These are phyloP conservation scores for Penicillium sp. DNA, from an alignment of 2,329 filamentous ascomycete species.

Conservation along the genomic window DNA sequence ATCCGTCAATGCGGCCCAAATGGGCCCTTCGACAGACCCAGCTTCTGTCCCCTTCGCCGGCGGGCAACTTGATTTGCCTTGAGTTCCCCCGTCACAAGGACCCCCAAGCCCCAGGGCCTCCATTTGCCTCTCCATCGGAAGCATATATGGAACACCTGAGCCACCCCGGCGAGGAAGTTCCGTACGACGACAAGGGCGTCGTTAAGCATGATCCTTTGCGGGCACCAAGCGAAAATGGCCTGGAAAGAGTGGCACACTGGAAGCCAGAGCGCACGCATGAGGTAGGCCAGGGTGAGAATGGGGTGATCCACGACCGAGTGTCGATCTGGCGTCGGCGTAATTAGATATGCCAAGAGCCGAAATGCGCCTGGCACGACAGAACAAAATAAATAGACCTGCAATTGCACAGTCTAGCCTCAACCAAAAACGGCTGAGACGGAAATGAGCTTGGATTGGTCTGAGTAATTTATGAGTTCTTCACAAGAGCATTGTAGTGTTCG, in stretches of 20 bases:
- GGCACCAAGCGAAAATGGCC: constrained; percentile 39
- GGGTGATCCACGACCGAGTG: constrained; percentile 44
- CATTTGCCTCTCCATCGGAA: constrained; percentile 66
- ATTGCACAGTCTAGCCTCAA: not conserved
- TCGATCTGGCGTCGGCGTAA: constrained; percentile 45
- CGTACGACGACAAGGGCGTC: constrained; percentile 58
- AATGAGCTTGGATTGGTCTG: not conserved
- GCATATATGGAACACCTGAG: constrained; percentile 71
- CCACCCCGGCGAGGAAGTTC: constrained; percentile 65
- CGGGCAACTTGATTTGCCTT: constrained; percentile 61
- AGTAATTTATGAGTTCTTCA: constrained; percentile 42
- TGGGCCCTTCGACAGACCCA: constrained; percentile 59
- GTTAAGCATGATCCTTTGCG: constrained; percentile 51
- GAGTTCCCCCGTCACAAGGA: constrained; percentile 77
- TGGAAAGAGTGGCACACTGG: constrained; percentile 55
- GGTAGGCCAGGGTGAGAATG: constrained; percentile 49
- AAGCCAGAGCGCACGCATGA: constrained; percentile 57
- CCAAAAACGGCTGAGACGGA: not conserved
- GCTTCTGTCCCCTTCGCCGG: constrained; percentile 50
- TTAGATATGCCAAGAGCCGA: constrained; percentile 11
- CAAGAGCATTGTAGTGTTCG: constrained; percentile 94
- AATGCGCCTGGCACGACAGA: not conserved
- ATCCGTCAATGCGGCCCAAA: constrained; percentile 53
- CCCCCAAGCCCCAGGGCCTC: constrained; percentile 65
- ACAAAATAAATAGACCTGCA: not conserved